Conservation (phyloP, 73 alveolate genomes). For the Paraurostyla sp. region DNA sequence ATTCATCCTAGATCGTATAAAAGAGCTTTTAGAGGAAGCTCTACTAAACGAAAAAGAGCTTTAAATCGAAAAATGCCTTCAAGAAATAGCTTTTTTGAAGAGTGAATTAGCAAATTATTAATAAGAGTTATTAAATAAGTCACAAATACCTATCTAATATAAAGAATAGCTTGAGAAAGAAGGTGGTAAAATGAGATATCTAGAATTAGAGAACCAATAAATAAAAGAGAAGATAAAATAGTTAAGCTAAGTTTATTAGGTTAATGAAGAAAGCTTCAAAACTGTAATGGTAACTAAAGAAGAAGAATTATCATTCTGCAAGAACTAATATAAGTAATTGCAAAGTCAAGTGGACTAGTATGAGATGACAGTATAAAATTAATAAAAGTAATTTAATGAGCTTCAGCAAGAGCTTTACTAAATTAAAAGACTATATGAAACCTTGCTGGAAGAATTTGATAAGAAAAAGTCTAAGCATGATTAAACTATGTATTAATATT, state of each 20-base stretch:
- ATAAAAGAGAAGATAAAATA: neutral
- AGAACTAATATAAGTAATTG: neutral
- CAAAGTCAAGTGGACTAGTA: neutral
- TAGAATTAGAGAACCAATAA: neutral
- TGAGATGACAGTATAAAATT: neutral
- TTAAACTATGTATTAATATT: neutral
- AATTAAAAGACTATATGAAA: conserved; percentile 11
- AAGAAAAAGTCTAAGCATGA: conserved; percentile 26
- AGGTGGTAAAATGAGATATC: neutral
- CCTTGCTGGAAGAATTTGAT: conserved; percentile 1
- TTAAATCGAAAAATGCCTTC: conserved; percentile 20
- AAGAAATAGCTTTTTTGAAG: conserved; percentile 17
- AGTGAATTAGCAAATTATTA: neutral
- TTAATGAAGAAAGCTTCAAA: neutral
- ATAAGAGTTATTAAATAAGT: neutral
- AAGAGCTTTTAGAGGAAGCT: conserved; percentile 44
- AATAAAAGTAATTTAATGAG: neutral
- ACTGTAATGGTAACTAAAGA: neutral
- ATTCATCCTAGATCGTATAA: conserved; percentile 30
- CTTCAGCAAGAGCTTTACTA: conserved; percentile 4
- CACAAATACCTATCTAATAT: neutral
- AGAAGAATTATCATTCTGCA: conserved; percentile 13
- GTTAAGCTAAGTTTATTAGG: neutral
- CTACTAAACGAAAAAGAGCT: conserved; percentile 25
- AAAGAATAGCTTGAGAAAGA: neutral